Evolutionary conservation across 306 rosid genomes (phyloP).

Genomic region (Pyrus pyrifolia): DNA sequence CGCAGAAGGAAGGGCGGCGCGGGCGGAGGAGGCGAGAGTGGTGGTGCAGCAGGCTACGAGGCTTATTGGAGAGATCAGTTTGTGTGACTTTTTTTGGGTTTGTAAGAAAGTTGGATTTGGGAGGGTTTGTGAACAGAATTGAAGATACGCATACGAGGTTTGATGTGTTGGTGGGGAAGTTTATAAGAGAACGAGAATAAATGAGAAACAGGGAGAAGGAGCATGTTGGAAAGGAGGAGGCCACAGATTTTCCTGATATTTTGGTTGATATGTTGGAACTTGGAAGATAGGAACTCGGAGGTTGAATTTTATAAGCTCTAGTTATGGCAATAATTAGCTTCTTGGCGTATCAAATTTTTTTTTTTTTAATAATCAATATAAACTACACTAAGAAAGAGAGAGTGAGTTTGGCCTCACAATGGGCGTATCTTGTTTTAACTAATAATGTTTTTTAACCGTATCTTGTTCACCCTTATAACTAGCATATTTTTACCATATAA

Average conservation of each 20-base stretch:
- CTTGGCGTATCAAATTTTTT: too few species aligned
- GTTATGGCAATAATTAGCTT: slow-evolving; percentile 26
- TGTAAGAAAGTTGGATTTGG: slow-evolving; percentile 23
- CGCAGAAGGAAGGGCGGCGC: not conserved
- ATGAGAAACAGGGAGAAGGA: slow-evolving; percentile 7
- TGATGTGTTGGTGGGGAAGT: slow-evolving; percentile 32
- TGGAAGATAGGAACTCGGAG: slow-evolving; percentile 2
- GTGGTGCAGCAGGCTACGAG: slow-evolving; percentile 24
- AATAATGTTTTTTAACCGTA: too few species aligned
- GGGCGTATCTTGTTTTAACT: too few species aligned
- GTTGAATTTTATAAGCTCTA: slow-evolving; percentile 29
- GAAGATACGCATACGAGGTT: slow-evolving; percentile 12
- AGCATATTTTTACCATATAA: too few species aligned
- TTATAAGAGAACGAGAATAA: slow-evolving; percentile 28
- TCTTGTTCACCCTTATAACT: too few species aligned
- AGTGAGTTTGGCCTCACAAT: too few species aligned
- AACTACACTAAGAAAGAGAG: too few species aligned
- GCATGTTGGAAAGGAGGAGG: not conserved
- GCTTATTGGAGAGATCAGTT: slow-evolving; percentile 33
- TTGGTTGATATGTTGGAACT: slow-evolving; percentile 30
- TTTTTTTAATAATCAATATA: too few species aligned
- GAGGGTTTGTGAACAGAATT: slow-evolving; percentile 27
- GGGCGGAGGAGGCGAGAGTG: slow-evolving; percentile 17
- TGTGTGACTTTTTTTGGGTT: slow-evolving; percentile 20
- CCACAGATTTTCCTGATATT: slow-evolving; percentile 38